Conservation (phyloP, 2,329 filamentous ascomycete genomes). For the Nemania diffusa region DNA sequence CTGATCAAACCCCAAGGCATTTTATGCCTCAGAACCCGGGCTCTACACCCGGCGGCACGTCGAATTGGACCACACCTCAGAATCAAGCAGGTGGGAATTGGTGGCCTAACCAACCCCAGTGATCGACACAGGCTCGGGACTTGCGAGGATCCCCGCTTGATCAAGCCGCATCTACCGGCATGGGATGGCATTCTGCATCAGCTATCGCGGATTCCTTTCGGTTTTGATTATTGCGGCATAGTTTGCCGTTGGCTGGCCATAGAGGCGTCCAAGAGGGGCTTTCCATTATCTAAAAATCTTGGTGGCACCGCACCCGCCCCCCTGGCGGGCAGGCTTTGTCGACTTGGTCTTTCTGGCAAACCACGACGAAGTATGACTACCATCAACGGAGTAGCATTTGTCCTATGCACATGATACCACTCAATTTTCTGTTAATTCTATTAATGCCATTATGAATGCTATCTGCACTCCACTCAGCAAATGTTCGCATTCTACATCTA, state of each 20-base stretch:
- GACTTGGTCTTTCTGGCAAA: constrained; percentile 9
- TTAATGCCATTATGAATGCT: constrained; percentile 13
- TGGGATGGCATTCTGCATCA: constrained; percentile 3
- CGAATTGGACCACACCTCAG: constrained; percentile 68
- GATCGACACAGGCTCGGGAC: constrained; percentile 6
- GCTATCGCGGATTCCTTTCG: constrained; percentile 12
- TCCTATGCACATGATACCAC: constrained; percentile 29
- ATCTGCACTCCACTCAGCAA: neutral
- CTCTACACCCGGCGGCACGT: constrained; percentile 60
- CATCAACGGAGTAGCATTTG: constrained; percentile 26
- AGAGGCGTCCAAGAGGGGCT: constrained; percentile 32
- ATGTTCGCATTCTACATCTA: constrained; percentile 10
- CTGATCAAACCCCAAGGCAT: constrained; percentile 71
- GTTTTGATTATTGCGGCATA: constrained; percentile 20
- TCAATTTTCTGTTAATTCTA: constrained; percentile 19
- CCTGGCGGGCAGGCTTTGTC: neutral
- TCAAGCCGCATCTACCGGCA: neutral
- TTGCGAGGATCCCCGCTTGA: neutral
- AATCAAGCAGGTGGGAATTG: constrained; percentile 68
- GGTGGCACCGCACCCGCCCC: constrained; percentile 10
- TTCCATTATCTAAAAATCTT: constrained; percentile 26
- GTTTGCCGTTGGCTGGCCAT: constrained; percentile 32
- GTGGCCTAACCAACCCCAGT: constrained; percentile 65
- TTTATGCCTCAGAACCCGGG: constrained; percentile 74
- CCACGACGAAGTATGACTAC: constrained; percentile 14